A percentile compares a stretch with the other conserved stretches of the same genome.
These are phyloP conservation scores for Coprinellus micaceus DNA, from an alignment of 768 basidiomycete genomes.

Conservation along the genomic window DNA sequence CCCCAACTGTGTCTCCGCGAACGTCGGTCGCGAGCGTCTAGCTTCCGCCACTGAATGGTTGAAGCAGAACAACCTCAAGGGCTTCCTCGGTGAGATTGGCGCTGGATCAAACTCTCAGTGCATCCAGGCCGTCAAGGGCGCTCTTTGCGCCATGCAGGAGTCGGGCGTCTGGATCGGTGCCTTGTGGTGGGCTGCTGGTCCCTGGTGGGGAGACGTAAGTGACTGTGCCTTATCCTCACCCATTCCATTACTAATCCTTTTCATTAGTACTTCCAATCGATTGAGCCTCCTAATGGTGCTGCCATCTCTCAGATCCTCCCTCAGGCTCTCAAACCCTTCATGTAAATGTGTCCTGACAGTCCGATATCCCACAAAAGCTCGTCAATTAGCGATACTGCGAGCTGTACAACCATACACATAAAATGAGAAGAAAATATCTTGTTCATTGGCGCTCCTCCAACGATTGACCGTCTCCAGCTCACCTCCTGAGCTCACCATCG, in stretches of 20 bases:
- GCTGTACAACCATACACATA: no score
- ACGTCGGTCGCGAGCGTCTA: slow-evolving; percentile 57
- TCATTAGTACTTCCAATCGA: slow-evolving; percentile 52
- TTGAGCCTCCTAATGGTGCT: slow-evolving; percentile 57
- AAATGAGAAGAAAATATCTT: no score
- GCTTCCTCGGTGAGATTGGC: slow-evolving; percentile 63
- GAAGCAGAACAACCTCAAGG: slow-evolving; percentile 54
- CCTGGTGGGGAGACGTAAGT: slow-evolving; percentile 57
- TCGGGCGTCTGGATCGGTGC: slow-evolving; percentile 53
- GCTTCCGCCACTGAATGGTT: slow-evolving; percentile 57
- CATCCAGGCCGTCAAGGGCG: slow-evolving; percentile 49
- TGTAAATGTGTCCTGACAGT: slow-evolving; percentile 30
- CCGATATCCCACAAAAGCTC: no score
- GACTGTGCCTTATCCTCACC: background rate
- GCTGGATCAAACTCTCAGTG: slow-evolving; percentile 45
- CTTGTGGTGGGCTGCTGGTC: slow-evolving; percentile 60
- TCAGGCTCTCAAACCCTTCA: slow-evolving; percentile 52
- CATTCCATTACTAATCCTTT: background rate
- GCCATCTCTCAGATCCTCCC: slow-evolving; percentile 53
- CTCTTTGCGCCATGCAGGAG: slow-evolving; percentile 56
- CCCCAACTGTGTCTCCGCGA: slow-evolving; percentile 50
- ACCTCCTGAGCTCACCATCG: no score
- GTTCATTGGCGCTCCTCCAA: no score
- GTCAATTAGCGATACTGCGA: no score
- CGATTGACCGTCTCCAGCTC: no score